Conservation (phyloP, 2,329 filamentous ascomycete species). For the Botrytis hyacinthi region DNA sequence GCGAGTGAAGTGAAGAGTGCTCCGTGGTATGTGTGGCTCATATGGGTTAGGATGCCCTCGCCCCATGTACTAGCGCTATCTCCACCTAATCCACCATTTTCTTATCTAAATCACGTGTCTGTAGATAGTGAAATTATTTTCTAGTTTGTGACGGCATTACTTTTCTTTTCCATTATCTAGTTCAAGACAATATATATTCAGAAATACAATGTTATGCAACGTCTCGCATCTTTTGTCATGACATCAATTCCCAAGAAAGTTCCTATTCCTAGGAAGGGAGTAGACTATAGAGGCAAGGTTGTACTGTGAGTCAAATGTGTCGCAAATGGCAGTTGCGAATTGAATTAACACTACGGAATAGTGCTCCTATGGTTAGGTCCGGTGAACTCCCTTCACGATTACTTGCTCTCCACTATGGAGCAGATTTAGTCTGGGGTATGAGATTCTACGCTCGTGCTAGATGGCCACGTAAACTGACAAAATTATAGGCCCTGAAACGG, state of each 20-base stretch:
- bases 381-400: constrained; percentile 90
- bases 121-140: constrained; percentile 10
- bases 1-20: neutral
- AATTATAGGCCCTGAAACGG: constrained; percentile 76
- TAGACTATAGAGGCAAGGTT: constrained; percentile 90
- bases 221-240: constrained; percentile 53
- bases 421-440: constrained; percentile 92
- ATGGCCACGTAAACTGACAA: constrained; percentile 24
- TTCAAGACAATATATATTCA: neutral
- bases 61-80: neutral
- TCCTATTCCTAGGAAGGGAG: constrained; percentile 81
- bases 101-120: neutral
- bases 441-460: constrained; percentile 22
- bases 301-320: constrained; percentile 56
- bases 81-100: neutral
- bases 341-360: neutral
- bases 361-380: constrained; percentile 94
- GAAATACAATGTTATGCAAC: constrained; percentile 37
- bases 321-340: neutral
- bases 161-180: neutral
- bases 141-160: neutral
- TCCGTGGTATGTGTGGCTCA: neutral
- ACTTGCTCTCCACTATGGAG: constrained; percentile 87
- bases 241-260: constrained; percentile 62
- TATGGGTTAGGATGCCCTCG: neutral